These are phyloP conservation scores for Umbilicaria muhlenbergii DNA, from an alignment of 495 filamentous ascomycete species.

Conservation along the genomic window DNA sequence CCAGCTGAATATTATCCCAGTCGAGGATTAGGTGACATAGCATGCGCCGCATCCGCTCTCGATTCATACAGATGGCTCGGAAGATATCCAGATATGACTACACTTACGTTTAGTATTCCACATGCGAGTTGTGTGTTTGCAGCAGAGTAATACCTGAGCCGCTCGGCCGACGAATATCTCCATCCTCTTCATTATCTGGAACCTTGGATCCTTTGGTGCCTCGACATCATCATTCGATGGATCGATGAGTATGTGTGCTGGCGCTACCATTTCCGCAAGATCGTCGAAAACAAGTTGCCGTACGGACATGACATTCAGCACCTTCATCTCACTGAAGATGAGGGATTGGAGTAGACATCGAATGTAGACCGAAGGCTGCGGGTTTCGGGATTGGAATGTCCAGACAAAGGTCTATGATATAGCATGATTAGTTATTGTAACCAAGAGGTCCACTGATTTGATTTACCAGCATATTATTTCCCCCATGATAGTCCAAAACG, in stretches of 20 bases:
- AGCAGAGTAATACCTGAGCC: slow-evolving; percentile 30
- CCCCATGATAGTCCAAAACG: slow-evolving; percentile 50
- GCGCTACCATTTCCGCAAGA: slow-evolving; percentile 58
- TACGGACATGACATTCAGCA: slow-evolving; percentile 48
- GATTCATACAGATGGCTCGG: slow-evolving; percentile 73
- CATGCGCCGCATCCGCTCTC: slow-evolving; percentile 69
- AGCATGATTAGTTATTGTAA: slow-evolving; percentile 6
- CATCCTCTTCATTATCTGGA: slow-evolving; percentile 61
- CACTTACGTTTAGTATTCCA: slow-evolving; percentile 5
- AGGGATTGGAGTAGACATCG: slow-evolving; percentile 65
- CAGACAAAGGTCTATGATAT: slow-evolving; percentile 43
- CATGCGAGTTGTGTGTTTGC: not conserved
- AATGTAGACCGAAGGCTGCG: slow-evolving; percentile 70
- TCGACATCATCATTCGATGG: slow-evolving; percentile 61
- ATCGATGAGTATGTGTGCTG: slow-evolving; percentile 53
- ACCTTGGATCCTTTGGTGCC: slow-evolving; percentile 57
- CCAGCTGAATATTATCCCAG: slow-evolving; percentile 73
- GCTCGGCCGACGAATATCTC: slow-evolving; percentile 64
- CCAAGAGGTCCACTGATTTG: not conserved
- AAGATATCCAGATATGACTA: slow-evolving; percentile 72
- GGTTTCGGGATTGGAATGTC: slow-evolving; percentile 60
- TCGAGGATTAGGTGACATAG: slow-evolving; percentile 67
- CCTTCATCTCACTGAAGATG: slow-evolving; percentile 53
- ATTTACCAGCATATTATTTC: slow-evolving; percentile 49
- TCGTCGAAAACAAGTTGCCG: slow-evolving; percentile 68